Conservation (phyloP, 148 eudicot genomes). For the Drosera capensis region DNA sequence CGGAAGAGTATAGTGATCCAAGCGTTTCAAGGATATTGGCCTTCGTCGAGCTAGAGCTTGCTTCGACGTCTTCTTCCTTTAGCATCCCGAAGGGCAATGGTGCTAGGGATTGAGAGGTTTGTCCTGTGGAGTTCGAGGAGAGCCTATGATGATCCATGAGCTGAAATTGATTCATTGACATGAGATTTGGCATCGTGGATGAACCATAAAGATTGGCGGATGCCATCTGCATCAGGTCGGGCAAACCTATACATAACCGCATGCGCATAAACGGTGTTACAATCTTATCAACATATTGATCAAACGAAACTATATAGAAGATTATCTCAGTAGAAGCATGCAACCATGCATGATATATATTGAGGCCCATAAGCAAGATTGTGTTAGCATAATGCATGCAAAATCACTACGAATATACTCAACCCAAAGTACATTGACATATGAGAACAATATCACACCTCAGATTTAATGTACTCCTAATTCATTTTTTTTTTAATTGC, state of each 20-base stretch:
- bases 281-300: no score
- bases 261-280: not conserved
- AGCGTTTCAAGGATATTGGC: conserved; percentile 15
- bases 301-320: conserved; percentile 15
- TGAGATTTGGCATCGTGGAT: conserved; percentile 24
- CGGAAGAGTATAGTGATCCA: conserved; percentile 17
- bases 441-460: no score
- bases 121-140: conserved; percentile 11
- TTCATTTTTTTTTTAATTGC: no score
- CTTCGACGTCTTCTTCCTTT: conserved; percentile 20
- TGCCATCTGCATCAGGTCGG: conserved; percentile 46
- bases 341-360: no score
- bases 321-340: no score
- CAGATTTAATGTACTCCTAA: no score
- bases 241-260: conserved; percentile 8
- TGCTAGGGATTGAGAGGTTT: conserved; percentile 27
- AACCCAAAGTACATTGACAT: no score
- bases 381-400: no score
- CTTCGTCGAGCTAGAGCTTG: conserved; percentile 2
- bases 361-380: no score
- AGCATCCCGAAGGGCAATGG: conserved; percentile 10
- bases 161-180: conserved; percentile 15
- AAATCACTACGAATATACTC: no score
- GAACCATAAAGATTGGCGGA: conserved; percentile 23
- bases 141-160: conserved; percentile 7